A percentile compares a stretch with the other conserved stretches of the same genome.
These are phyloP conservation scores for Leccinellum rugosiceps DNA, from an alignment of 768 basidiomycete genomes.

Conservation along the genomic window DNA sequence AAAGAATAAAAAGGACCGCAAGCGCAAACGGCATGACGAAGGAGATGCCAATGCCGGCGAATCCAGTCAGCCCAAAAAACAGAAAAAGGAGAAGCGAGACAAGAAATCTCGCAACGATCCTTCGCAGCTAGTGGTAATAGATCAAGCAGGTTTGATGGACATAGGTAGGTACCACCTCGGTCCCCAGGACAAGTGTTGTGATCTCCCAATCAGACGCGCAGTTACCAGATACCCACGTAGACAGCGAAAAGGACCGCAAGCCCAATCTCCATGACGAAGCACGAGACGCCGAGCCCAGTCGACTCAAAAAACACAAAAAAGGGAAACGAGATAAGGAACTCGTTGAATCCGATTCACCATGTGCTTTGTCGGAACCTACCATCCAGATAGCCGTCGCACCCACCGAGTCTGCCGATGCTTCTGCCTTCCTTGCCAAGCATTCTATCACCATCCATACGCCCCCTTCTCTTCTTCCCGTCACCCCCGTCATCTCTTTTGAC, in stretches of 20 bases:
- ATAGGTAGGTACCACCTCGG: conserved; percentile 1
- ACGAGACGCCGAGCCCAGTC: conserved; percentile 1
- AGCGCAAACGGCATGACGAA: background rate
- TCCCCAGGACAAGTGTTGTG: background rate
- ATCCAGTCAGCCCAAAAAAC: background rate
- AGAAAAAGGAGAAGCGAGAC: background rate
- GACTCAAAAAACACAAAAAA: conserved; percentile 27
- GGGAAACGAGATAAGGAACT: conserved; percentile 17
- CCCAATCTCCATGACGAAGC: conserved; percentile 17
- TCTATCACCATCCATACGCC: conserved; percentile 68
- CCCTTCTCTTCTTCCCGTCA: conserved; percentile 40
- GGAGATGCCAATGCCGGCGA: background rate
- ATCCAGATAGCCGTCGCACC: conserved; percentile 13
- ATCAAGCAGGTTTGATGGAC: background rate
- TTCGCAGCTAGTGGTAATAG: too few species aligned
- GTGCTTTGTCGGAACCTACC: conserved; percentile 13
- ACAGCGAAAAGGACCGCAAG: conserved; percentile 23
- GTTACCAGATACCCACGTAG: conserved; percentile 4
- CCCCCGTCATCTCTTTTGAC: conserved; percentile 72
- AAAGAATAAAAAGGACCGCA: background rate
- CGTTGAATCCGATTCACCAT: conserved; percentile 1
- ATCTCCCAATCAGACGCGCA: background rate
- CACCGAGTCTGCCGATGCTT: conserved; percentile 37
- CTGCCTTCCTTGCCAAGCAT: conserved; percentile 68
- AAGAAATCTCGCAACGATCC: background rate